Conservation (phyloP, 2,329 filamentous ascomycete species). For the Tolypocladium sp. region DNA sequence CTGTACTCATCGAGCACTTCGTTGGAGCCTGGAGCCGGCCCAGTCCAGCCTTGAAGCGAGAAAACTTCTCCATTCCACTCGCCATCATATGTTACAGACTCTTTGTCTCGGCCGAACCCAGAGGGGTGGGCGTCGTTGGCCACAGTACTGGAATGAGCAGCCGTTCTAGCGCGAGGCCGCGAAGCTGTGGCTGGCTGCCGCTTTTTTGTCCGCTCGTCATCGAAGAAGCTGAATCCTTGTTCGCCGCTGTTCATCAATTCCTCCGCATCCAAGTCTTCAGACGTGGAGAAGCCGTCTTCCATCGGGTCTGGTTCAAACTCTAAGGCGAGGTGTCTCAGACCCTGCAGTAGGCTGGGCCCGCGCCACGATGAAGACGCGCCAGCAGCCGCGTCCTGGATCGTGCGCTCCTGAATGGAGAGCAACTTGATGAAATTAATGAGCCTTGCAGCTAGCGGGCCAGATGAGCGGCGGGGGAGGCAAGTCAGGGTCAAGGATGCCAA, state of each 20-base stretch:
- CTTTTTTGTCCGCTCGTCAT: conserved; percentile 11
- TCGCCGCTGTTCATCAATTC: conserved; percentile 30
- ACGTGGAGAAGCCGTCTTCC: conserved; percentile 22
- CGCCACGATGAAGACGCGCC: conserved; percentile 18
- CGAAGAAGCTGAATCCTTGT: conserved; percentile 36
- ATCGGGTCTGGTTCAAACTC: conserved; percentile 41
- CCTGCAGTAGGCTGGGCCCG: conserved; percentile 33
- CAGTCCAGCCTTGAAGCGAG: conserved; percentile 36
- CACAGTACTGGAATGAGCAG: conserved; percentile 4
- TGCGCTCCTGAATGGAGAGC: conserved; percentile 38
- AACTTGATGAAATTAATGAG: conserved; percentile 38
- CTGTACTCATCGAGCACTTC: conserved; percentile 38
- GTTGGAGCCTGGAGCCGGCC: conserved; percentile 22
- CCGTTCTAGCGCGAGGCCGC: neutral
- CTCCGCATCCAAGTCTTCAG: conserved; percentile 29
- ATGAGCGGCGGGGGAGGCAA: conserved; percentile 42
- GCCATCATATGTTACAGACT: conserved; percentile 13
- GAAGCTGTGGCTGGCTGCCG: conserved; percentile 2
- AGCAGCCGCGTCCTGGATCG: conserved; percentile 23
- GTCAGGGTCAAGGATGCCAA: conserved; percentile 44
- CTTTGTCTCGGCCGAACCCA: conserved; percentile 9
- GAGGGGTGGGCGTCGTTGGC: neutral
- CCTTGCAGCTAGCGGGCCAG: conserved; percentile 37
- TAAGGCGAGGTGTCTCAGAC: conserved; percentile 43
- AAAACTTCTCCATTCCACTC: conserved; percentile 16